Conservation (phyloP, 2,329 filamentous ascomycete species). For the Sporothrix variecibatus region DNA sequence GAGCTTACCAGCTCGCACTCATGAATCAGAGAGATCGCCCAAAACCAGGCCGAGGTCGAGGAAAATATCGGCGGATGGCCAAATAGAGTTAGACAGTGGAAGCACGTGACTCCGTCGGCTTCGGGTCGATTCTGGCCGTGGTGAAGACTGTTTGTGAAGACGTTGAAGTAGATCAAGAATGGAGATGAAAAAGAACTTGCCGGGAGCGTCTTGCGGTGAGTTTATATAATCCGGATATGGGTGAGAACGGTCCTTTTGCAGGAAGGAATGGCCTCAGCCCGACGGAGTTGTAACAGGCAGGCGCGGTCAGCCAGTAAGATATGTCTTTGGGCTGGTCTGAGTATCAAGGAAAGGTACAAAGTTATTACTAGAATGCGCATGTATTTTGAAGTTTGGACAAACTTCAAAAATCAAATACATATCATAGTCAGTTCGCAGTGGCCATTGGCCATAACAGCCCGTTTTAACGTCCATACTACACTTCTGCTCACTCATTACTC, state of each 20-base stretch:
- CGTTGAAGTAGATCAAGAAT: background rate
- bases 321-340: background rate
- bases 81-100: background rate
- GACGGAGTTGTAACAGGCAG: background rate
- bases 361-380: too few relatives aligned
- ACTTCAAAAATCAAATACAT: too few relatives aligned
- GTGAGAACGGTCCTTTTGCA: background rate
- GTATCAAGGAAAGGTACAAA: background rate
- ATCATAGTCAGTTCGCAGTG: too few relatives aligned
- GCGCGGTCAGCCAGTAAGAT: background rate
- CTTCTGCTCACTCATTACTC: too few relatives aligned
- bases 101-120: constrained; percentile 11
- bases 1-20: background rate
- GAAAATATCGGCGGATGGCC: background rate
- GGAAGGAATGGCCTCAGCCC: background rate
- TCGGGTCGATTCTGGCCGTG: background rate
- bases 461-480: too few relatives aligned
- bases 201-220: background rate
- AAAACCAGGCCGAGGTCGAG: background rate
- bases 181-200: background rate
- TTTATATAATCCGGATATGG: background rate
- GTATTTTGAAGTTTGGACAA: too few relatives aligned
- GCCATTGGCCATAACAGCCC: too few relatives aligned
- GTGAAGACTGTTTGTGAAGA: background rate
- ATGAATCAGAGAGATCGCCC: background rate